Evolutionary conservation across 2,329 filamentous ascomycete species (phyloP).

Genomic region (Chaetomium sp.): DNA sequence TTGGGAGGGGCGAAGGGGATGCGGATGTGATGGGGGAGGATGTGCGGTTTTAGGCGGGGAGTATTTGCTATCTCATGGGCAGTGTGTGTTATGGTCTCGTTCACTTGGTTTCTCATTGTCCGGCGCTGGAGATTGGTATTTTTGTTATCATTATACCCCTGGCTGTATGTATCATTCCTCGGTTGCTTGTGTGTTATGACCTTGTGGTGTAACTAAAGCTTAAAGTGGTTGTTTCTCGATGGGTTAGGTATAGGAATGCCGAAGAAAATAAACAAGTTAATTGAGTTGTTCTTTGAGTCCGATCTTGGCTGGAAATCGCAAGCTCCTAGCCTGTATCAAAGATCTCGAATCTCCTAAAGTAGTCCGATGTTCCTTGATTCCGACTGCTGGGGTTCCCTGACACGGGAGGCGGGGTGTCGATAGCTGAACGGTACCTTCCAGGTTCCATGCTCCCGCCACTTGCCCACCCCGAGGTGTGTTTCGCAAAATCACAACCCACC

Average conservation of each 20-base stretch:
- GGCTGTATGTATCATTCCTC: not conserved
- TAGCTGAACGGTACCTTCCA: not conserved
- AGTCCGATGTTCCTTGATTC: not conserved
- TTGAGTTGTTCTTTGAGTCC: not conserved
- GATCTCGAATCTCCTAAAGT: too few relatives aligned
- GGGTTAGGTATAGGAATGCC: not conserved
- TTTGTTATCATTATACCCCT: constrained; percentile 17
- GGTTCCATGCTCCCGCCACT: too few relatives aligned
- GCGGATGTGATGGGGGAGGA: constrained; percentile 13
- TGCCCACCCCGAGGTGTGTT: constrained; percentile 10
- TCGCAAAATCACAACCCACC: not conserved
- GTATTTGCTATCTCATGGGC: not conserved
- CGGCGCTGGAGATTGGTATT: not conserved
- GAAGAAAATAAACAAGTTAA: not conserved
- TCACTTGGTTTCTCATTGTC: not conserved
- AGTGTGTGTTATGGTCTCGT: not conserved
- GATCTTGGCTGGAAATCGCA: not conserved
- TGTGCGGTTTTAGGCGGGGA: constrained; percentile 4
- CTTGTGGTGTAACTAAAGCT: not conserved
- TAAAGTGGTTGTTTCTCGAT: not conserved
- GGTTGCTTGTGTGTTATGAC: not conserved
- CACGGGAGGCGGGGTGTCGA: constrained; percentile 2
- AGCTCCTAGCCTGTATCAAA: not conserved
- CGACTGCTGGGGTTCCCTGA: not conserved
- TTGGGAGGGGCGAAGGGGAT: constrained; percentile 41